phyloP scores from a whole-genome alignment of 768 basidiomycete species.

The Suillus spraguei region DNA sequence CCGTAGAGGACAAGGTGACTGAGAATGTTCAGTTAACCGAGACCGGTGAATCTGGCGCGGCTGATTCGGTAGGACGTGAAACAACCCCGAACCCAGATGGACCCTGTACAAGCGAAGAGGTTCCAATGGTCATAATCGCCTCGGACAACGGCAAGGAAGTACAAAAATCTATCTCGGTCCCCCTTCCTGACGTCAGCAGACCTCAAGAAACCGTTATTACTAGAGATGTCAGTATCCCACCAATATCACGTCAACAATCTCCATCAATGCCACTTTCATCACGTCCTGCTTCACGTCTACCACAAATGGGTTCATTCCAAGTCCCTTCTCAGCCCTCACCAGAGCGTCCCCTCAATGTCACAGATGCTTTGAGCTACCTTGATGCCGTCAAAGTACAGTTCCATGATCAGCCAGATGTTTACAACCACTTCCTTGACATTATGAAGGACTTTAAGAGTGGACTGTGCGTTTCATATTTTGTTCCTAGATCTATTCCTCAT shows the following conservation, averaged over 20 bases:
- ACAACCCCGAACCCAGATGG: constrained; percentile 7
- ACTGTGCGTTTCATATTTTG: constrained; percentile 36
- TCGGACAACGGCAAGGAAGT: constrained; percentile 8
- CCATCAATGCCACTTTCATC: constrained; percentile 16
- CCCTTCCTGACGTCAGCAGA: constrained; percentile 8
- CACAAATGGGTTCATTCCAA: constrained; percentile 26
- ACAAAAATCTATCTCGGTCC: constrained; percentile 8
- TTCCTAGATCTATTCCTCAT: constrained; percentile 4
- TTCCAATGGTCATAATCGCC: constrained; percentile 1
- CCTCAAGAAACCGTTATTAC: constrained; percentile 5
- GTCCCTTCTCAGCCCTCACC: constrained; percentile 19
- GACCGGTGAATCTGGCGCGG: background rate
- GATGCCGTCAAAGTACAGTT: constrained; percentile 68
- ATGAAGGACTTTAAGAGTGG: constrained; percentile 81
- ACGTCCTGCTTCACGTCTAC: constrained; percentile 20
- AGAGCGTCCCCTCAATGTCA: constrained; percentile 57
- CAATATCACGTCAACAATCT: constrained; percentile 8
- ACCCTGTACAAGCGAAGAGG: constrained; percentile 5
- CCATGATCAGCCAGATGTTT: constrained; percentile 59
- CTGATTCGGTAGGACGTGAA: background rate
- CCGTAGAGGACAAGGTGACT: background rate
- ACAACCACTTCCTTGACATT: constrained; percentile 65
- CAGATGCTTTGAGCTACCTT: constrained; percentile 63
- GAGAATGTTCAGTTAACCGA: background rate
- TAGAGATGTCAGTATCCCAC: constrained; percentile 31